A percentile compares a stretch with the other conserved stretches of the same genome.
These are phyloP conservation scores for Lunularia cruciata DNA, from an alignment of 225 moss, liverwort and hornwort species.

Conservation along the genomic window DNA sequence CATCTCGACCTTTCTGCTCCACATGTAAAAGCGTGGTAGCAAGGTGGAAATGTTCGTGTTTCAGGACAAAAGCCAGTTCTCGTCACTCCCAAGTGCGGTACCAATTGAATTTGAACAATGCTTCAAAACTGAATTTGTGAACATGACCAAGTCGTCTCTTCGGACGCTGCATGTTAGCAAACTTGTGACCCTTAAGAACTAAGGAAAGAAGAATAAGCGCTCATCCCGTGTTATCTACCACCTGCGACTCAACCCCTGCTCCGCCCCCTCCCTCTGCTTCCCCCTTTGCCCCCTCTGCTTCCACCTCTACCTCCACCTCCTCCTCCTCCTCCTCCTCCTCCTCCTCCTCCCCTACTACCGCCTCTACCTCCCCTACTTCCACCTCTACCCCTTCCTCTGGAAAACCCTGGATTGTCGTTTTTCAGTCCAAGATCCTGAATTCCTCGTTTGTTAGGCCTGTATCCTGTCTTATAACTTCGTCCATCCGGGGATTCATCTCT, in stretches of 20 bases:
- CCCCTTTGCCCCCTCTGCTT: constrained; percentile 54
- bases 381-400: constrained; percentile 31
- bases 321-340: constrained; percentile 40
- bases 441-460: constrained; percentile 59
- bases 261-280: constrained; percentile 36
- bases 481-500: constrained; percentile 35
- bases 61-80: too few species aligned
- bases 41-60: too few species aligned
- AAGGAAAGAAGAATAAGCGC: too few species aligned
- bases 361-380: constrained; percentile 20
- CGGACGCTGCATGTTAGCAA: too few species aligned
- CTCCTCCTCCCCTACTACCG: constrained; percentile 21
- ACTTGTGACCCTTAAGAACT: too few species aligned
- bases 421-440: constrained; percentile 69
- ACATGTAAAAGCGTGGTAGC: too few species aligned
- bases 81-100: too few species aligned
- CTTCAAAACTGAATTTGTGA: too few species aligned
- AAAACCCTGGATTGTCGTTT: constrained; percentile 35
- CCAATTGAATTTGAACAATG: too few species aligned
- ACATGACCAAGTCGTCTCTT: too few species aligned
- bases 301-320: constrained; percentile 58
- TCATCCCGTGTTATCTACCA: constrained; percentile 20
- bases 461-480: constrained; percentile 25
- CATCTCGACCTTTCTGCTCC: too few species aligned
- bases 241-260: constrained; percentile 22